Evolutionary conservation across 2,329 filamentous ascomycete genomes (phyloP), one percentile per base, ranked within the genome.

Genomic region (Tolypocladium ophioglossoides): DNA sequence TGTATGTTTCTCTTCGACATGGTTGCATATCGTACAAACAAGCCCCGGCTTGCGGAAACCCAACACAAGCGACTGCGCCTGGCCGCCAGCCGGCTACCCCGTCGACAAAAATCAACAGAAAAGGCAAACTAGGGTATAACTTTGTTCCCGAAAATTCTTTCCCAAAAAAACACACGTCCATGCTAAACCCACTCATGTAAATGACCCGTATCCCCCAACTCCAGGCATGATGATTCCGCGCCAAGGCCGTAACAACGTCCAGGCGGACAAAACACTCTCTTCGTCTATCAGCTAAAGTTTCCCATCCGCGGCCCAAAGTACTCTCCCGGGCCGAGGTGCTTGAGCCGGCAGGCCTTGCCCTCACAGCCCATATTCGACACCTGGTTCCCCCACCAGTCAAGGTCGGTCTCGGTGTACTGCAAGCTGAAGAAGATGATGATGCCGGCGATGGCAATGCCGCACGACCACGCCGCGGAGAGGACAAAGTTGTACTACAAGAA

Each of bases 401-500:
- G 61, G 27, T 70, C 62, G 4, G 70, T 64, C 6, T 68, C 68
- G n/a, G 70, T 68, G 58, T 72, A 76, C 58, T 78, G 72, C 18
- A 80, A 64, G 16, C 72, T 68, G 59, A 80, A 81, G 69, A 80
- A 78, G 57, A 80, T 78, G 59, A 80, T 66, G 57, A 80, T 72
- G 52, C 69, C 77, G 0, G 76, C 66, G 49, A 80, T 72, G 52
- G 77, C 77, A 41, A 80, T 73, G 34, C 72, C 77, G 27, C 72
- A 73, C 22, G 71, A 76, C 64, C 77, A 75, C 16, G 76, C 72
- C 18, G 77, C 75, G 9, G 77, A 78, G 27, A 78, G 68, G 46
- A 79, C 75, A 60, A 78, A 79, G 60, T 78, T 78, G 65, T 80
- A 80, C 71, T 75, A 32, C 0, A 10, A 6, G 41, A 14, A 1